Evolutionary conservation across 805 yeast genomes (phyloP), one percentile per base, ranked within the genome.

Genomic region (Metschnikowia koreensis): DNA sequence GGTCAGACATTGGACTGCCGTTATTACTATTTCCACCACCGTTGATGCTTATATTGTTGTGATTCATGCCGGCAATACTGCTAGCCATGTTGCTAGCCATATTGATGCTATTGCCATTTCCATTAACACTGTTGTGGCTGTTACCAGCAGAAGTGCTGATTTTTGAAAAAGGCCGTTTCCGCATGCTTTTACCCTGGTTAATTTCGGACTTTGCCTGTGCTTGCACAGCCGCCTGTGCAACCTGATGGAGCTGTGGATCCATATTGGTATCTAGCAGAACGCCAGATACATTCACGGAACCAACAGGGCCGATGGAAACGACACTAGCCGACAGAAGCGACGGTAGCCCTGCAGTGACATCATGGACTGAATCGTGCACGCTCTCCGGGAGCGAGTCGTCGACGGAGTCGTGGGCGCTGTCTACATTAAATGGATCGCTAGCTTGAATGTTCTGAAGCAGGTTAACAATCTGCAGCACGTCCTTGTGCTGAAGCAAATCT

Each of bases 211-310:
- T 54, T 11, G 61, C 61, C 50, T 66, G 71, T 1, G 67, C 69
- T 17, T 66, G 71, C 3, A 66, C 74, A 0, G 75, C 73, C 7
- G 73, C 75, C 38, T 63, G 72, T 1, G 75, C 75, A 38, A 70
- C 74, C 48, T 67, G 69, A 43, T 71, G 76, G 36, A 73, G 63
- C 38, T 69, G 75, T 3, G 77, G 76, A 59, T 73, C 77, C 71
- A 73, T 70, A 48, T 67, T 69, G 37, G 69, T 66, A 27, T 70
- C 76, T 11, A 55, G 51, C 51, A 48, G 54, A 10, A 56, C 51
- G 29, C 44, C 44, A 27, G 46, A 28, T 2, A 54, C 56, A 6
- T 42, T 47, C 26, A 41, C 54, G 7, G 52, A 33, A n/a, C 51
- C 52, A 1, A n/a, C n/a, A n/a, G n/a, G 33, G 33, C 53, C 52